Base-by-base conservation (phyloP, 345 rosid genomes). In the Salix brachista region DNA sequence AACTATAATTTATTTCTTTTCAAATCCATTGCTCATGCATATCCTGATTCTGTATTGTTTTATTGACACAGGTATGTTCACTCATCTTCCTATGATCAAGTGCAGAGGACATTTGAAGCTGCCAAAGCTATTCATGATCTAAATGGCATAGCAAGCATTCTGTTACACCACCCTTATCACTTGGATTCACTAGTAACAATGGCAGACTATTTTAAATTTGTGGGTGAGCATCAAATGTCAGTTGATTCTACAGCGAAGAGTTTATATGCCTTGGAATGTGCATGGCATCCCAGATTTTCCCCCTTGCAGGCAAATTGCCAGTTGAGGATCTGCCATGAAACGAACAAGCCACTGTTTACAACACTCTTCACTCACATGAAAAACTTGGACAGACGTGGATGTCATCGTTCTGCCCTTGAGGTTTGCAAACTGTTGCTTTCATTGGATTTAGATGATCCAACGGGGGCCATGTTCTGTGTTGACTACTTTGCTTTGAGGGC, bases 401-500 rank as follows among this genome's bases (percentile, higher is more conserved):
- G 98, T 77, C 96, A 92, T 82, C 91, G 92, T 61, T 92, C 98
- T 28, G 98, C 96, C 0, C 83, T 94, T 10, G 98, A 94, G 84
- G 96, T 91, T 62, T 94, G 97, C 90, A 94, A 92, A 76, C 82
- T 94, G 23, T 83, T 94, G 87, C 92, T 94, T 77, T 87, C 94
- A 1, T 78, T 94, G 41, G 97, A 94, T 84, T 79, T 79, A 54
- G 96, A 90, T 80, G 93, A 94, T 84, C 96, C 94, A 18, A 87
- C 88, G 83, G 98, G 98, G 25, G 96, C 92, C 65, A 80, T 92
- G 87, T 92, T 91, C 85, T 92, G 97, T 78, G 89, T 94, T 65
- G 98, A 94, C 80, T 94, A 94, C 83, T 91, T 91, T 76, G 89
- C 96, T 71, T 75, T 94, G 79, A 91, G 97, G 84, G 97, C 97